Evolutionary conservation across 495 filamentous ascomycete genomes (phyloP).

Genomic region (Aspergillus baeticus): DNA sequence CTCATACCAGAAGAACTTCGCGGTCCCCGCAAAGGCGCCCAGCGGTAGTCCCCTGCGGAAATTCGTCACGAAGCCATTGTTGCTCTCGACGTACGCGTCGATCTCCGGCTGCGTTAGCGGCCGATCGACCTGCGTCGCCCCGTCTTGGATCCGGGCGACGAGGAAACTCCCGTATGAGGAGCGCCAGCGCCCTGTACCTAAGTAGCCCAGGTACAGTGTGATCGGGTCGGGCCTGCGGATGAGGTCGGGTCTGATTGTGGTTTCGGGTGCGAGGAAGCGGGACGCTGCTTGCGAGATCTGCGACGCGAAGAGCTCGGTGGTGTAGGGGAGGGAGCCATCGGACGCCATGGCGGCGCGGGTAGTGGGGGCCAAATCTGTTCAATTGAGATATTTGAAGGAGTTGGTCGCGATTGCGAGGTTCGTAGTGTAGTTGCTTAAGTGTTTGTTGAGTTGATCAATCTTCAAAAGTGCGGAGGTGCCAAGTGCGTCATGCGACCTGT

Average conservation of each 20-base stretch:
- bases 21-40: not conserved
- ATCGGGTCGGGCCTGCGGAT: slow-evolving; percentile 23
- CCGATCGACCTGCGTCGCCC: slow-evolving; percentile 24
- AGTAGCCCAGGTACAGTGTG: slow-evolving; percentile 31
- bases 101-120: slow-evolving; percentile 35
- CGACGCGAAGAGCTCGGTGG: no score
- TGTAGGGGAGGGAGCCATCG: no score
- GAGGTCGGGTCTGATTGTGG: slow-evolving; percentile 1
- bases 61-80: slow-evolving; percentile 23
- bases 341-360: no score
- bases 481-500: no score
- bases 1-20: no score
- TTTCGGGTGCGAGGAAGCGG: not conserved
- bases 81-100: slow-evolving; percentile 29
- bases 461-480: no score
- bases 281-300: no score
- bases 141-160: slow-evolving; percentile 18
- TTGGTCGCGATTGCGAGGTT: no score
- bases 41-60: slow-evolving; percentile 21
- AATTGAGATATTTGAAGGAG: no score
- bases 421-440: no score
- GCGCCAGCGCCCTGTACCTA: slow-evolving; percentile 24
- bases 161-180: slow-evolving; percentile 8
- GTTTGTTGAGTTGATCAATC: no score
- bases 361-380: no score